Evolutionary conservation across 2,329 filamentous ascomycete species (phyloP).

Genomic region (Botryotinia narcissicola): DNA sequence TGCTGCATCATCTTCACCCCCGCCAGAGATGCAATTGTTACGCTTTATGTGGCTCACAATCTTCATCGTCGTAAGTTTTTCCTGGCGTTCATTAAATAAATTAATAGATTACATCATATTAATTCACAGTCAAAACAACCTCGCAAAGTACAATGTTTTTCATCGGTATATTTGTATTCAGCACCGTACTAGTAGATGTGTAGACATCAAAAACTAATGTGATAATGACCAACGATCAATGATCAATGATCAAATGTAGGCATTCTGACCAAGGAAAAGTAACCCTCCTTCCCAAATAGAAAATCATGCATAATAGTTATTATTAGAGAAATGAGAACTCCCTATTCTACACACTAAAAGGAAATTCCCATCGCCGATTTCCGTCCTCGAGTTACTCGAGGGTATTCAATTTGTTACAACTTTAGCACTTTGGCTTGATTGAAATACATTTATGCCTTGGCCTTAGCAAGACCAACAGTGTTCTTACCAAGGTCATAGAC

Average conservation of each 20-base stretch:
- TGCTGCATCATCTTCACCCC: background rate
- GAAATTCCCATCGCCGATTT: conserved; percentile 4
- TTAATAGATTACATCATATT: background rate
- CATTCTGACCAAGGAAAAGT: conserved; percentile 17
- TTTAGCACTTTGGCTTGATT: conserved; percentile 4
- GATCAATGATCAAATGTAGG: background rate
- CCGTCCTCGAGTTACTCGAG: background rate
- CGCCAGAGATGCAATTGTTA: background rate
- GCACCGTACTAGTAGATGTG: background rate
- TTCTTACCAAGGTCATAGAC: conserved; percentile 92
- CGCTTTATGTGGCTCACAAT: background rate
- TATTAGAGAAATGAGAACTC: conserved; percentile 12
- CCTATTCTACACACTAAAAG: conserved; percentile 18
- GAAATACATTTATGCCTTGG: conserved; percentile 45
- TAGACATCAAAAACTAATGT: conserved; percentile 14
- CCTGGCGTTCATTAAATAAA: background rate
- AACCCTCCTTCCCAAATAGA: background rate
- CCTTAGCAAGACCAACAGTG: conserved; percentile 83
- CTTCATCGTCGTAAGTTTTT: background rate
- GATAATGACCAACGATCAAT: conserved; percentile 3
- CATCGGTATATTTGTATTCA: conserved; percentile 4
- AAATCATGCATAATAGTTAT: conserved; percentile 12
- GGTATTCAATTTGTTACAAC: conserved; percentile 13
- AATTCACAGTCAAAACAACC: background rate
- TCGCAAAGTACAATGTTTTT: background rate